Evolutionary conservation across 2,329 filamentous ascomycete genomes (phyloP).

Genomic region (Colletotrichum sojae): DNA sequence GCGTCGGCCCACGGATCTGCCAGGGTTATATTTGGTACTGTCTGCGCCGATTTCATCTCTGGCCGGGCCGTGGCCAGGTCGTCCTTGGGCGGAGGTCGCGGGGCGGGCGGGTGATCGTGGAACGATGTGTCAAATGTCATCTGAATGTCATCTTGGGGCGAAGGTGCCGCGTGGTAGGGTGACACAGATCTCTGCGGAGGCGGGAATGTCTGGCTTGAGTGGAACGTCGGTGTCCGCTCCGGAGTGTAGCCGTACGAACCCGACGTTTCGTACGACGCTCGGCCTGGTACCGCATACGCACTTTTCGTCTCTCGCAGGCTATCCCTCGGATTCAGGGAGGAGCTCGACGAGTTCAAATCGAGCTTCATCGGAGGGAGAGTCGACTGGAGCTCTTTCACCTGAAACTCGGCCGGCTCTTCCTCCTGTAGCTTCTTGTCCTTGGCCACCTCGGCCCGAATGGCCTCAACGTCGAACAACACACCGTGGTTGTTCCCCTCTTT

Average conservation of each 20-base stretch:
- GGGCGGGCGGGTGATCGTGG: conserved; percentile 52
- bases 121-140: conserved; percentile 82
- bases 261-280: conserved; percentile 45
- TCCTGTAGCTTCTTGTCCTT: conserved; percentile 69
- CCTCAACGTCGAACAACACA: conserved; percentile 95
- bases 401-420: conserved; percentile 63
- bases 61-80: conserved; percentile 53
- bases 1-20: conserved; percentile 79
- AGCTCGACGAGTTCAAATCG: conserved; percentile 61
- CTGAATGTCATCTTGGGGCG: conserved; percentile 67
- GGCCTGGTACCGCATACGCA: conserved; percentile 53
- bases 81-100: conserved; percentile 50
- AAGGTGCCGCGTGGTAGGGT: conserved; percentile 47
- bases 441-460: conserved; percentile 88
- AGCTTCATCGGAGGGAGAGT: conserved; percentile 94
- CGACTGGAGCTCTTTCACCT: conserved; percentile 86
- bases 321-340: conserved; percentile 49
- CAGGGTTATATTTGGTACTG: conserved; percentile 65
- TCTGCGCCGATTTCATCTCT: conserved; percentile 60
- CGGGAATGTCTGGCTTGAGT: conserved; percentile 41
- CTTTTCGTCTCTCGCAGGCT: conserved; percentile 63
- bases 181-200: conserved; percentile 38
- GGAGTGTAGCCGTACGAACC: conserved; percentile 42
- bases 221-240: conserved; percentile 43
- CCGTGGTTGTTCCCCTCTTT: conserved; percentile 68